Conservation (phyloP, 257 asterid genomes). For the Solanum stenotomum region DNA sequence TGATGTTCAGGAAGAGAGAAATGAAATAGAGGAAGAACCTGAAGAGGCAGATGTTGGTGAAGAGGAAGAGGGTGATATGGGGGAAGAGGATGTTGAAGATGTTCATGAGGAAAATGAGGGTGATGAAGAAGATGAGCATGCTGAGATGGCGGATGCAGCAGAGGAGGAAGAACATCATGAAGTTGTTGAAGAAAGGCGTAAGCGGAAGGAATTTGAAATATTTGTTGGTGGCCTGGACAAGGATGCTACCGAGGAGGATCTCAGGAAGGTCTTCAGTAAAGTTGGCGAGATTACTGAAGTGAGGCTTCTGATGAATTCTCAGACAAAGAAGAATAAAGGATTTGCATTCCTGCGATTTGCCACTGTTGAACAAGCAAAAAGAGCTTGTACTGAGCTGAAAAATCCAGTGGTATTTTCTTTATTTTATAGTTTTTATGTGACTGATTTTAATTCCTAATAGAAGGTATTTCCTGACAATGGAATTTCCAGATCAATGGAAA, state of each 20-base stretch:
- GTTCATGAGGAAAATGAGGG: conserved; percentile 57
- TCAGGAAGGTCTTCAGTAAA: conserved; percentile 70
- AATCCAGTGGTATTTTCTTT: conserved; percentile 75
- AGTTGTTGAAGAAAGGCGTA: conserved; percentile 76
- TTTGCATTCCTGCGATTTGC: conserved; percentile 98
- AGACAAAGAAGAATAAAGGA: conserved; percentile 91
- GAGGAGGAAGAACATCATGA: conserved; percentile 92
- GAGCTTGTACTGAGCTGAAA: conserved; percentile 79
- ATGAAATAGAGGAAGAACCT: conserved; percentile 50
- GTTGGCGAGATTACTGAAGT: conserved; percentile 93
- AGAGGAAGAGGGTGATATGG: conserved; percentile 59
- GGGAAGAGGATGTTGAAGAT: conserved; percentile 58
- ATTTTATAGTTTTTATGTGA: conserved; percentile 18
- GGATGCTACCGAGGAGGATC: conserved; percentile 95
- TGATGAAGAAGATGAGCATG: conserved; percentile 55
- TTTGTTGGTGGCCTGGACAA: conserved; percentile 98
- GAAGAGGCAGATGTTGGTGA: conserved; percentile 48
- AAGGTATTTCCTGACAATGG: conserved; percentile 32
- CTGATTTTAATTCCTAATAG: conserved; percentile 13
- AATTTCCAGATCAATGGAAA: conserved; percentile 87
- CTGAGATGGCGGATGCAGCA: conserved; percentile 54
- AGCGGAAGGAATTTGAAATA: conserved; percentile 90
- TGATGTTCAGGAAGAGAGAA: conserved; percentile 44
- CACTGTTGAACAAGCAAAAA: conserved; percentile 83
- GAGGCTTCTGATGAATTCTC: conserved; percentile 97